These are phyloP conservation scores for Coccomyxa sp. DNA, from an alignment of 139 green algal genomes.

Conservation along the genomic window DNA sequence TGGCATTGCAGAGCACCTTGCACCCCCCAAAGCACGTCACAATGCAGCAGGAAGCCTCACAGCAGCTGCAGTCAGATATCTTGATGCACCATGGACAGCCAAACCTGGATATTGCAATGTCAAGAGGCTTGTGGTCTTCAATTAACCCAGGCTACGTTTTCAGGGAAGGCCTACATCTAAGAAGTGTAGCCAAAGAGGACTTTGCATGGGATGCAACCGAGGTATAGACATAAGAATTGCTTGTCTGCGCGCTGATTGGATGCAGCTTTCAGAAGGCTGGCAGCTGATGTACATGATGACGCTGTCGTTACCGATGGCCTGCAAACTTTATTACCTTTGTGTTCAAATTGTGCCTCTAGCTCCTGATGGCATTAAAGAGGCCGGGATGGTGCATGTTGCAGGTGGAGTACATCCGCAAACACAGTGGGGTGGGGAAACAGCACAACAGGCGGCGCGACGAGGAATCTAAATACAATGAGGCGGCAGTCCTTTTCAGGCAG, in stretches of 20 bases:
- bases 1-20: background rate
- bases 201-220: constrained; percentile 3
- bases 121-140: background rate
- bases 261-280: background rate
- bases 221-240: background rate
- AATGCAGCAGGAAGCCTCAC: background rate
- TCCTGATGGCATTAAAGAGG: background rate
- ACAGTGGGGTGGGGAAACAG: background rate
- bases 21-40: background rate
- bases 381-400: background rate
- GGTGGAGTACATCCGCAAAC: background rate
- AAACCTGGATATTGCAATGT: background rate
- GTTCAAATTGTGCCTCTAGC: background rate
- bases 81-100: background rate
- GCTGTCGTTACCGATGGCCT: background rate
- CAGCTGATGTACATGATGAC: background rate
- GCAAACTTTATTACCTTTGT: background rate
- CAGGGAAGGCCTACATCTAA: background rate
- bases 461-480: background rate
- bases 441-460: background rate
- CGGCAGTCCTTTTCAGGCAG: background rate
- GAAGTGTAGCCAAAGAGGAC: background rate
- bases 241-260: background rate
- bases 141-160: background rate
- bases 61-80: background rate